Conservation (phyloP, 495 filamentous ascomycete species). For the Penicillium antarcticum region DNA sequence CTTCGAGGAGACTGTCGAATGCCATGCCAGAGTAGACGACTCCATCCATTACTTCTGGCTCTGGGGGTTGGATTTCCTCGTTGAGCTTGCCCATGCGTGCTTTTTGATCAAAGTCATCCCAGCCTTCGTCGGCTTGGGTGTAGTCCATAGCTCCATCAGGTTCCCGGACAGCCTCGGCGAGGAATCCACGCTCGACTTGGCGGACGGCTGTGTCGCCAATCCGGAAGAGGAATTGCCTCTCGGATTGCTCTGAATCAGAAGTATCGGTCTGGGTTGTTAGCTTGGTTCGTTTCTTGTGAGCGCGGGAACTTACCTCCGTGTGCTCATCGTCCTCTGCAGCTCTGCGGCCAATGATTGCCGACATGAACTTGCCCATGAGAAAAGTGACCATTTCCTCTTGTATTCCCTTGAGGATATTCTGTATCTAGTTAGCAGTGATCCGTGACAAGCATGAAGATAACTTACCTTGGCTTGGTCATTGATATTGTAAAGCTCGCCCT, state of each 20-base stretch:
- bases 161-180: conserved; percentile 32
- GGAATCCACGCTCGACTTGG: conserved; percentile 37
- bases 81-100: conserved; percentile 32
- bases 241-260: conserved; percentile 34
- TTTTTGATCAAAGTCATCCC: conserved; percentile 44
- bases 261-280: conserved; percentile 32
- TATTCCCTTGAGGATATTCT: conserved; percentile 26
- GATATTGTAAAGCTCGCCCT: conserved; percentile 26
- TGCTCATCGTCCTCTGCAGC: conserved; percentile 49
- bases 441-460: background rate
- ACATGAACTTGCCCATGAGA: conserved; percentile 41
- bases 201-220: conserved; percentile 20
- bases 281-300: conserved; percentile 4
- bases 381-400: conserved; percentile 38
- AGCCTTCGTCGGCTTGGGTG: conserved; percentile 27
- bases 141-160: conserved; percentile 32
- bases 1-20: conserved; percentile 13
- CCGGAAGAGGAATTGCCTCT: conserved; percentile 23
- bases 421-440: conserved; percentile 8
- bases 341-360: conserved; percentile 33
- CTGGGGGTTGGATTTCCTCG: background rate
- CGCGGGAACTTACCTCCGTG: conserved; percentile 33
- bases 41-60: background rate
- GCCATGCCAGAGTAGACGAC: background rate
- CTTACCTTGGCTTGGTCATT: conserved; percentile 29